These are phyloP conservation scores for Neopestalotiopsis clavispora DNA, from an alignment of 2,329 filamentous ascomycete species.

Conservation along the genomic window DNA sequence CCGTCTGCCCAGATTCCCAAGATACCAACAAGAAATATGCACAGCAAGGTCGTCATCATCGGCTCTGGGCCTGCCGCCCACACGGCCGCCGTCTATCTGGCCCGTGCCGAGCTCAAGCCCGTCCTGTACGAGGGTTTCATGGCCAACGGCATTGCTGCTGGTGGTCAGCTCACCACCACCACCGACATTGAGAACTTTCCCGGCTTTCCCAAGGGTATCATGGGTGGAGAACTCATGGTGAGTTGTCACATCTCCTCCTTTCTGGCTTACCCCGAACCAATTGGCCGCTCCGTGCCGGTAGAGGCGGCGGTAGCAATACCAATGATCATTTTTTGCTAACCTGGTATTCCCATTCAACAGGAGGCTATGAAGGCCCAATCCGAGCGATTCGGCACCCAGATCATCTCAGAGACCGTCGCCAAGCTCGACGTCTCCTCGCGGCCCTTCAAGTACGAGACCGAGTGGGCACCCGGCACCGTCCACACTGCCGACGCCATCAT, in stretches of 20 bases:
- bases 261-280: background rate
- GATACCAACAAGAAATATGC: slow-evolving; percentile 68
- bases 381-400: slow-evolving; percentile 87
- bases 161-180: slow-evolving; percentile 96
- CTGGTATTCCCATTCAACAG: slow-evolving; percentile 35
- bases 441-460: slow-evolving; percentile 93
- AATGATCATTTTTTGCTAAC: background rate
- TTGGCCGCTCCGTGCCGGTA: background rate
- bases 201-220: slow-evolving; percentile 88
- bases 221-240: slow-evolving; percentile 86
- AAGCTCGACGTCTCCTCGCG: slow-evolving; percentile 82
- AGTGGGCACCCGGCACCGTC: slow-evolving; percentile 81
- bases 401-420: slow-evolving; percentile 90
- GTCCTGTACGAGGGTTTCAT: slow-evolving; percentile 98
- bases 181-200: slow-evolving; percentile 99
- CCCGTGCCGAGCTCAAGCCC: slow-evolving; percentile 91
- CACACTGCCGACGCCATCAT: slow-evolving; percentile 93
- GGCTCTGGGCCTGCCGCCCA: slow-evolving; percentile 97
- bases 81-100: slow-evolving; percentile 95
- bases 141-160: slow-evolving; percentile 93
- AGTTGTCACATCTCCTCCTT: slow-evolving; percentile 28
- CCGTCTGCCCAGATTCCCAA: slow-evolving; percentile 41
- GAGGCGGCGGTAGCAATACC: too few species aligned
- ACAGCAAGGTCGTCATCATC: slow-evolving; percentile 90
- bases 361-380: slow-evolving; percentile 94